Percentiles rank a stretch among this genome's conserved stretches.
phyloP scores from a whole-genome alignment of 768 basidiomycete species.

The Leccinum longicurvipes region DNA sequence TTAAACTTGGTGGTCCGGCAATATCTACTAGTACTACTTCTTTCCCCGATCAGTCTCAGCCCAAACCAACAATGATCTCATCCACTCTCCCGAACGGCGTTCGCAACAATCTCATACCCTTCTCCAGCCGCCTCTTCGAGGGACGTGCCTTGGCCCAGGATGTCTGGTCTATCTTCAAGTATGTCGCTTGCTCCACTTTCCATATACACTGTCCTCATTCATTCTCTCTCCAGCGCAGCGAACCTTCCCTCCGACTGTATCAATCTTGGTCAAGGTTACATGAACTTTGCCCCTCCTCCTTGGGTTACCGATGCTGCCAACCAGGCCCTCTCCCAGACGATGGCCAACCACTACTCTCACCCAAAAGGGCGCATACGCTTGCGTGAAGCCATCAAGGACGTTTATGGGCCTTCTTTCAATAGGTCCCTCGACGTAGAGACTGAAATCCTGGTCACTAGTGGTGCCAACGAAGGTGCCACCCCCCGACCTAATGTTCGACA shows the following conservation, averaged over 20 bases:
- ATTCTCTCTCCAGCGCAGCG: slow-evolving; percentile 51
- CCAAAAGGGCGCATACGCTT: slow-evolving; percentile 86
- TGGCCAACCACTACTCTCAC: slow-evolving; percentile 85
- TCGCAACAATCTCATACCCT: slow-evolving; percentile 55
- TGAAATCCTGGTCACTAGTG: slow-evolving; percentile 93
- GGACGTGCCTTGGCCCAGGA: slow-evolving; percentile 79
- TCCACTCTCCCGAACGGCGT: slow-evolving; percentile 19
- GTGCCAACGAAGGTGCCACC: slow-evolving; percentile 86
- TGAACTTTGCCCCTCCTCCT: slow-evolving; percentile 85
- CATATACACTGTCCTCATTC: slow-evolving; percentile 3
- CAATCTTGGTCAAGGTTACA: slow-evolving; percentile 93
- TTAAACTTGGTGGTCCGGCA: not conserved
- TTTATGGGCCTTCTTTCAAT: slow-evolving; percentile 66
- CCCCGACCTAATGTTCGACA: not conserved
- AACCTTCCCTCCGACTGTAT: slow-evolving; percentile 91
- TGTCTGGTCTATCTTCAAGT: slow-evolving; percentile 94
- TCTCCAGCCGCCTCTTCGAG: slow-evolving; percentile 68
- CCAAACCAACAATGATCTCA: slow-evolving; percentile 2
- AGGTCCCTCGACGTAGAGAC: slow-evolving; percentile 77
- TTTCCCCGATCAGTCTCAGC: not conserved
- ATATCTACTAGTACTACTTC: not conserved
- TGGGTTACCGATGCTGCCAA: slow-evolving; percentile 78
- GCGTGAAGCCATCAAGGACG: slow-evolving; percentile 79
- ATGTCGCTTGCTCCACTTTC: slow-evolving; percentile 4
- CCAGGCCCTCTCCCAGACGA: slow-evolving; percentile 58